Evolutionary conservation across 2,329 filamentous ascomycete species (phyloP).

Genomic region (Aspergillus latus): DNA sequence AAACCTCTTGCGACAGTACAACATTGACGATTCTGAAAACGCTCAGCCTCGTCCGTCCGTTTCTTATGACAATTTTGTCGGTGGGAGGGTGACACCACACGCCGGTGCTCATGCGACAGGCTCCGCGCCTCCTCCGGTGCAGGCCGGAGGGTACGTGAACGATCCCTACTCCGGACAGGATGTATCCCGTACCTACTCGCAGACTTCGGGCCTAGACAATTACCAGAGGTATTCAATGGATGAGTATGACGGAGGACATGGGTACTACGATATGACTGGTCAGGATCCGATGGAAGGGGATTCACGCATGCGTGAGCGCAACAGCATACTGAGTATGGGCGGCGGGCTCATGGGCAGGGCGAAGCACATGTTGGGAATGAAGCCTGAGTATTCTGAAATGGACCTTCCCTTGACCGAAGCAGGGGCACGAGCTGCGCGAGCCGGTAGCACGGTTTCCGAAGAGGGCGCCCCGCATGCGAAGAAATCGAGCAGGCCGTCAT

Average conservation of each 20-base stretch:
- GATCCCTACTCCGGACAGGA: conserved; percentile 40
- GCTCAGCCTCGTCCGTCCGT: conserved; percentile 74
- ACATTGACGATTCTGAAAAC: conserved; percentile 65
- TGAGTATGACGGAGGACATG: conserved; percentile 68
- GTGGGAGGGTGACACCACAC: conserved; percentile 57
- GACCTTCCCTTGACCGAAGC: conserved; percentile 89
- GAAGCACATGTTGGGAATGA: conserved; percentile 89
- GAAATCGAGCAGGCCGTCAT: conserved; percentile 69
- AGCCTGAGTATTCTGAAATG: conserved; percentile 91
- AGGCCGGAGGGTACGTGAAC: conserved; percentile 36
- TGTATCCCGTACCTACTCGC: conserved; percentile 57
- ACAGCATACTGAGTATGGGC: conserved; percentile 83
- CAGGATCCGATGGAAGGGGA: conserved; percentile 57
- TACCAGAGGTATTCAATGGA: conserved; percentile 90
- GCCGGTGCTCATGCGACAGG: conserved; percentile 48
- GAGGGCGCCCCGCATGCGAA: conserved; percentile 51
- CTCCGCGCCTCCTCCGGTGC: conserved; percentile 29
- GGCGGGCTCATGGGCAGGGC: conserved; percentile 83
- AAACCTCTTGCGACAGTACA: conserved; percentile 72
- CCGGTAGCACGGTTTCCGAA: conserved; percentile 47
- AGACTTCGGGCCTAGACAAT: conserved; percentile 80
- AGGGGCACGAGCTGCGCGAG: conserved; percentile 51
- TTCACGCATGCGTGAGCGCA: conserved; percentile 63
- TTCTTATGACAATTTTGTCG: conserved; percentile 94
- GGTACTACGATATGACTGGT: conserved; percentile 71